A percentile compares a stretch with the other conserved stretches of the same genome.
phyloP scores from a whole-genome alignment of 1,284 basidiomycete genomes.

The Fomitiporia mediterranea region DNA sequence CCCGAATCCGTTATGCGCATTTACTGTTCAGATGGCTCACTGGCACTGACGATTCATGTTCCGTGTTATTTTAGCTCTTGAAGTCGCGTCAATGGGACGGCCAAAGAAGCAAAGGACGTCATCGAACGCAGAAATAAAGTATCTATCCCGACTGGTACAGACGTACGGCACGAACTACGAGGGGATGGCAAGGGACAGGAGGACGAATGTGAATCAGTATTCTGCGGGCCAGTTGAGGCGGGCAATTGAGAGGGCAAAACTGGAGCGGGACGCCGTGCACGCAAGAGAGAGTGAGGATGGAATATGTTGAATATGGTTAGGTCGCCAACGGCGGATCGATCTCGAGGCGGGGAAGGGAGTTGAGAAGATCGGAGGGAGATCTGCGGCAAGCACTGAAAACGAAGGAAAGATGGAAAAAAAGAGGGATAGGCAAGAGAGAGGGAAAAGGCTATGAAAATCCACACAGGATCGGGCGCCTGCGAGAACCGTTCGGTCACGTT shows the following conservation, averaged over 20 bases:
- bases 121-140: constrained; percentile 66
- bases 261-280: not conserved
- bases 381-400: constrained; percentile 1
- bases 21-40: not conserved
- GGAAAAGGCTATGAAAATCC: not conserved
- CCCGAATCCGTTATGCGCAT: not conserved
- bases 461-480: not conserved
- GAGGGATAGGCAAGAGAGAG: not conserved
- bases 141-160: constrained; percentile 63
- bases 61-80: constrained; percentile 40
- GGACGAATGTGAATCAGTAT: constrained; percentile 80
- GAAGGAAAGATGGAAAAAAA: not conserved
- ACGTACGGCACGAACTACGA: constrained; percentile 74
- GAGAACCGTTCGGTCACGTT: not conserved
- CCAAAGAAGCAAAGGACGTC: constrained; percentile 45
- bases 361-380: constrained; percentile 3
- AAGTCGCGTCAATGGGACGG: constrained; percentile 40
- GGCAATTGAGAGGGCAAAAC: constrained; percentile 52
- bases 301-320: not conserved
- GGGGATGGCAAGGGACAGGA: constrained; percentile 77
- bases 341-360: not conserved
- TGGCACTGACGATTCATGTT: not conserved
- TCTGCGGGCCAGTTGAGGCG: constrained; percentile 78
- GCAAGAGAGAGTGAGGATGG: not conserved
- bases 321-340: not conserved